Conservation (phyloP, 192 early-diverging fungal genomes). For the Gamsiella multidivaricata region DNA sequence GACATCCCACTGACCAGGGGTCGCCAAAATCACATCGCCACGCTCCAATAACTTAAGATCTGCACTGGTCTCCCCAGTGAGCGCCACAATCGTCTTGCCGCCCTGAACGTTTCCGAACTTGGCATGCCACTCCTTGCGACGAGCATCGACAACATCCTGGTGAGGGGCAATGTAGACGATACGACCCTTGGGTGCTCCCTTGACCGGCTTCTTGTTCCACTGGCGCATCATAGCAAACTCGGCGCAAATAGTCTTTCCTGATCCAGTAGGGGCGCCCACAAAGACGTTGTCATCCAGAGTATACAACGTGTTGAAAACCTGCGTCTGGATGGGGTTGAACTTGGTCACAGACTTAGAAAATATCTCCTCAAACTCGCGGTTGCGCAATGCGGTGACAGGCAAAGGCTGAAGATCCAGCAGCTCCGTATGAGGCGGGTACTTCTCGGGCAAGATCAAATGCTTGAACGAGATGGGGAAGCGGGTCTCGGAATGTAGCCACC, state of each 20-base stretch:
- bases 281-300: constrained; percentile 89
- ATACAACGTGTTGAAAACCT: constrained; percentile 93
- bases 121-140: constrained; percentile 82
- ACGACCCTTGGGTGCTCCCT: constrained; percentile 63
- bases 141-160: constrained; percentile 82
- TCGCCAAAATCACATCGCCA: constrained; percentile 92
- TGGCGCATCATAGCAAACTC: constrained; percentile 95
- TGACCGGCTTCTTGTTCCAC: constrained; percentile 67
- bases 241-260: constrained; percentile 95
- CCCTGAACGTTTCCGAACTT: constrained; percentile 86
- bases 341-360: constrained; percentile 68
- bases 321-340: constrained; percentile 98
- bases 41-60: constrained; percentile 90
- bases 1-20: constrained; percentile 94
- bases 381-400: constrained; percentile 80
- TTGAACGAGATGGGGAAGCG: constrained; percentile 93
- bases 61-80: constrained; percentile 91
- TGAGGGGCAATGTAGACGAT: constrained; percentile 95
- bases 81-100: constrained; percentile 86
- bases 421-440: constrained; percentile 94
- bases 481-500: constrained; percentile 95
- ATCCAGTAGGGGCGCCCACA: constrained; percentile 91
- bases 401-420: constrained; percentile 94
- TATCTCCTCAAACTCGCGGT: constrained; percentile 76
- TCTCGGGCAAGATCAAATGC: constrained; percentile 91